These are phyloP conservation scores for Athelia sp. DNA, from an alignment of 1,284 basidiomycete species.

Conservation along the genomic window DNA sequence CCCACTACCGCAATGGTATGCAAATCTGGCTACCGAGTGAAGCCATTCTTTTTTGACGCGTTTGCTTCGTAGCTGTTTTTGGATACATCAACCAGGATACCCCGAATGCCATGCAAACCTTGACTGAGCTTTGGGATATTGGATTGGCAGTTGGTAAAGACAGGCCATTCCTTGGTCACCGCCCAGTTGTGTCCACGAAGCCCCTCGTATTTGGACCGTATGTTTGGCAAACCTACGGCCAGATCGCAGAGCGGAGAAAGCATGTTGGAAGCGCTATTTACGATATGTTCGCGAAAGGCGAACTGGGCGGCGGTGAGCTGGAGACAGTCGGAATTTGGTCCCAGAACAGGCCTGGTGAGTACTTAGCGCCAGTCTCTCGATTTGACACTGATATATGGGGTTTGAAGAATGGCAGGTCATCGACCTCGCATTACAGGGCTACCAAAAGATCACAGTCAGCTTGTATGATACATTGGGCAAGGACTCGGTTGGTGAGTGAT, in stretches of 20 bases:
- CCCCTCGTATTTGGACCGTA: conserved; percentile 71
- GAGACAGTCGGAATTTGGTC: conserved; percentile 78
- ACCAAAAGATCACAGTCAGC: conserved; percentile 79
- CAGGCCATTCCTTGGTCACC: conserved; percentile 59
- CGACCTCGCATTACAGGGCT: conserved; percentile 76
- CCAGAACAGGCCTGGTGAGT: conserved; percentile 66
- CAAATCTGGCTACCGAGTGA: too few species aligned
- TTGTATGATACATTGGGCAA: conserved; percentile 91
- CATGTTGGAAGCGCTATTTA: conserved; percentile 70
- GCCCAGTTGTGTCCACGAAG: conserved; percentile 57
- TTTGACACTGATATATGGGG: too few species aligned
- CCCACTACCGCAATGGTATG: conserved; percentile 66
- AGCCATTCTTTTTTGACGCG: too few species aligned
- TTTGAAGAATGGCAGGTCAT: conserved; percentile 82
- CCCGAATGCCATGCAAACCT: conserved; percentile 44
- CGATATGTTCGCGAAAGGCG: conserved; percentile 59
- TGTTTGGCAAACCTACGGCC: conserved; percentile 73
- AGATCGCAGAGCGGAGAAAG: conserved; percentile 69
- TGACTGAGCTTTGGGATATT: conserved; percentile 58
- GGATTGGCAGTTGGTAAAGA: conserved; percentile 48
- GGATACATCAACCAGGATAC: conserved; percentile 48
- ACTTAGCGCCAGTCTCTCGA: too few species aligned
- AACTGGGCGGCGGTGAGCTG: conserved; percentile 55
- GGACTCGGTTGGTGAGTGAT: conserved; percentile 65
- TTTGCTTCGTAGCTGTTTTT: conserved; percentile 49